These are phyloP conservation scores for Thermothelomyces thermophilus DNA, from an alignment of 2,329 filamentous ascomycete genomes.

Conservation along the genomic window DNA sequence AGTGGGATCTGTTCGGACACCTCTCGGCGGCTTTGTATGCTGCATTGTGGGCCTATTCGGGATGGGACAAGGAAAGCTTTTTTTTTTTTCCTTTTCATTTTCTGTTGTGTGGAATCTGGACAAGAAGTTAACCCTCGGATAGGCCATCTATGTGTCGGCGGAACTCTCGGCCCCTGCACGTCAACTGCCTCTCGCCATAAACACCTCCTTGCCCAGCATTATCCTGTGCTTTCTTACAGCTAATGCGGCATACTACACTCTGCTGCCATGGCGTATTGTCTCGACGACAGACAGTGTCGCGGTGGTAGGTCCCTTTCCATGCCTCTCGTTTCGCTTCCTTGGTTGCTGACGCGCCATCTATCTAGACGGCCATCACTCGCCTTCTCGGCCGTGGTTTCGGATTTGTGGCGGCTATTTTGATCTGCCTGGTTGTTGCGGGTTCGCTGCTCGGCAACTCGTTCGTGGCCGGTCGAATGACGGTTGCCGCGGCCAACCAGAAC, in stretches of 20 bases:
- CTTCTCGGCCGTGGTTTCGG: slow-evolving; percentile 50
- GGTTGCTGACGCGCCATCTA: neutral
- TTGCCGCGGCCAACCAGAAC: slow-evolving; percentile 47
- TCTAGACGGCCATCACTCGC: slow-evolving; percentile 47
- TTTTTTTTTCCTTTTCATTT: too few relatives aligned
- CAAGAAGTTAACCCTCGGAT: too few relatives aligned
- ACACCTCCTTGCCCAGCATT: slow-evolving; percentile 53
- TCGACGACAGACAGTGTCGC: slow-evolving; percentile 56
- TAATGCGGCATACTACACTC: slow-evolving; percentile 56
- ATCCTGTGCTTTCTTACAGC: slow-evolving; percentile 53
- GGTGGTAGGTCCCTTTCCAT: slow-evolving; percentile 40
- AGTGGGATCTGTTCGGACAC: slow-evolving; percentile 55
- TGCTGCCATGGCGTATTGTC: slow-evolving; percentile 53
- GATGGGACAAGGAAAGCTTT: slow-evolving; percentile 54
- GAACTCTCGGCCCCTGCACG: slow-evolving; percentile 45
- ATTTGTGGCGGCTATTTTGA: slow-evolving; percentile 47
- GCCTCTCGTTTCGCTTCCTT: neutral
- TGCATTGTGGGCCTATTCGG: slow-evolving; percentile 58
- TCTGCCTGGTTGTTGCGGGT: slow-evolving; percentile 55
- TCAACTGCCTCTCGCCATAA: slow-evolving; percentile 55
- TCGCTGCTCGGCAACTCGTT: slow-evolving; percentile 58
- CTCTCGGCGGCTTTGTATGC: slow-evolving; percentile 56
- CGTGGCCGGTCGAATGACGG: slow-evolving; percentile 53
- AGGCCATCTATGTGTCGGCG: slow-evolving; percentile 50
- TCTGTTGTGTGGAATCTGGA: neutral